Evolutionary conservation across 345 rosid genomes (phyloP).

Genomic region (Populus davidiana): DNA sequence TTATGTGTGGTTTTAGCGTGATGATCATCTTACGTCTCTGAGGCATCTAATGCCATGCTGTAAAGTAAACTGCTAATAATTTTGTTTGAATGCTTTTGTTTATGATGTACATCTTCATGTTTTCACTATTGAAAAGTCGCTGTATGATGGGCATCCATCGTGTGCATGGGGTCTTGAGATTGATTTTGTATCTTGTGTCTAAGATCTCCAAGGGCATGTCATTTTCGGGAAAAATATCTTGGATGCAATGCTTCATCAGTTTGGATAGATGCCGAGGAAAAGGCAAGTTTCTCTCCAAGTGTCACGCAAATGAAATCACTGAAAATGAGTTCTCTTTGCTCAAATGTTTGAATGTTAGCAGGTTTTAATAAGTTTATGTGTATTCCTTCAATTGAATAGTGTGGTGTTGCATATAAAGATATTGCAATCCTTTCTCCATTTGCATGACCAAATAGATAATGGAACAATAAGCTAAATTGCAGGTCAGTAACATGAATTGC

Average conservation of each 20-base stretch:
- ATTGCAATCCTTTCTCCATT: not conserved
- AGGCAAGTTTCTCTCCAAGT: not conserved
- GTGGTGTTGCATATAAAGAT: not conserved
- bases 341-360: not conserved
- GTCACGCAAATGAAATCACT: not conserved
- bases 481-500: not conserved
- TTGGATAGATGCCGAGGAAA: slow-evolving; percentile 5
- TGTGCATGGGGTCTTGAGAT: not conserved
- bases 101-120: not conserved
- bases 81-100: not conserved
- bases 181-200: not conserved
- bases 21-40: not conserved
- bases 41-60: not conserved
- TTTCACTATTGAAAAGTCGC: not conserved
- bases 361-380: not conserved
- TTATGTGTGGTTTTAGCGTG: not conserved
- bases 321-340: not conserved
- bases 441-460: not conserved
- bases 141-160: not conserved
- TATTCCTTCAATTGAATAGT: not conserved
- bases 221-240: not conserved
- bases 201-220: not conserved
- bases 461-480: slow-evolving; percentile 1
- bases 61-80: not conserved
- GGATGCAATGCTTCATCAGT: not conserved